Base-by-base conservation (phyloP, 176 grass and related monocot species). In the Carex myosuroides region DNA sequence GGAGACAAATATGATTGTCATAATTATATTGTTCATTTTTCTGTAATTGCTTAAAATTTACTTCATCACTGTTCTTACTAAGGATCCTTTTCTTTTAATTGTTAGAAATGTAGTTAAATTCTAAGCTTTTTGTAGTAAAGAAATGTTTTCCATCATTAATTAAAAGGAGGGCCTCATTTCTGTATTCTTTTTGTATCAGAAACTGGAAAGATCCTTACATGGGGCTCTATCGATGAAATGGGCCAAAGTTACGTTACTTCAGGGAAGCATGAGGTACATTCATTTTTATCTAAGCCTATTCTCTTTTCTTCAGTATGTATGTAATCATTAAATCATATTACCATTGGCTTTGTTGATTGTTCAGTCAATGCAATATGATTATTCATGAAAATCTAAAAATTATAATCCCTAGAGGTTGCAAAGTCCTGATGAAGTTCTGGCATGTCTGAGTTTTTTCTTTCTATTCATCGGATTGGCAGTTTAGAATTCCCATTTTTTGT, bases 211-310 rank as follows among this genome's bases (percentile, higher is more conserved):
- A 77, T 99, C 70, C 82, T 92, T 73, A 99, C 97, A 33, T 99
- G 97, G 97, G 97, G 97, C 83, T 94, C 97, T 48, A 84, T 87
- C 41, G 97, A 96, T 87, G 97, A 99, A 54, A 94, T 99, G 97
- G 97, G 97, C 32, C 93, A 93, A 89, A 99, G 97, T 81, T 99
- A 96, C 80, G 87, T 99, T 64, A 96, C 97, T 69, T 87, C 97
- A 66, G 97, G 97, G 69, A 99, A 96, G 70, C 97, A 99, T 26
- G 97, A 96, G 97, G 97, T 99, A 88, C 60, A 80, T 70, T 24
- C 37, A 71, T 71, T 71, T 56, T 2, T 78, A 13, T 17, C 35
- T 57, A 53, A 12, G 21, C 12, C 20, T 53, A 74, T 56, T 55
- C 50, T 77, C 71, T 78, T 78, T 57, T 18, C 13, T 35, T 78